Conservation (phyloP, 2,329 filamentous ascomycete genomes). For the Nothophaeocryptopus gaeumannii region DNA sequence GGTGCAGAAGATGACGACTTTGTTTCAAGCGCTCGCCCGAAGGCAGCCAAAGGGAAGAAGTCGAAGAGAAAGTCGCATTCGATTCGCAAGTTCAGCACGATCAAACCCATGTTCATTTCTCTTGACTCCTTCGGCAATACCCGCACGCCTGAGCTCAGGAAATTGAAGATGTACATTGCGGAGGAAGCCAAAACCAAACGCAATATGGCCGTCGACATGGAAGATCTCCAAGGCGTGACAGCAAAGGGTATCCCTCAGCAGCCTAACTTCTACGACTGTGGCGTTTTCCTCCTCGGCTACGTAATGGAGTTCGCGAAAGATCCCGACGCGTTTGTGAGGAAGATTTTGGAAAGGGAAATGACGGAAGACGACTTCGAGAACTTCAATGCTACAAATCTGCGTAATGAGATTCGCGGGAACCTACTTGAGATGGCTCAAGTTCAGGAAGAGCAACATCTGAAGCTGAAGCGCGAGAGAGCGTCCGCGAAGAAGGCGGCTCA, state of each 20-base stretch:
- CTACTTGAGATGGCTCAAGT: conserved; percentile 62
- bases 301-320: conserved; percentile 75
- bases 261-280: conserved; percentile 83
- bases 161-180: conserved; percentile 72
- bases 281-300: conserved; percentile 81
- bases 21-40: background rate
- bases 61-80: conserved; percentile 22
- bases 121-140: conserved; percentile 75
- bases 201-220: conserved; percentile 46
- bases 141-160: conserved; percentile 63
- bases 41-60: conserved; percentile 12
- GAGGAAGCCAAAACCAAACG: conserved; percentile 68
- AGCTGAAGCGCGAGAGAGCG: conserved; percentile 22
- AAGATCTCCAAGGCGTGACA: conserved; percentile 59
- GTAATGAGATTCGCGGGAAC: conserved; percentile 62
- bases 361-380: conserved; percentile 55
- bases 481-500: conserved; percentile 2
- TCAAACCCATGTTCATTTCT: conserved; percentile 69
- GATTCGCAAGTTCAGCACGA: conserved; percentile 33
- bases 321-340: conserved; percentile 67
- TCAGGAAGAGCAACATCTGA: conserved; percentile 49
- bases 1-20: too few relatives aligned
- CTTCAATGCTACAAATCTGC: conserved; percentile 56
- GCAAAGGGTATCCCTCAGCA: conserved; percentile 76
- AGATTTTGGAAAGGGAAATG: conserved; percentile 65